Base-by-base conservation (phyloP, 306 rosid genomes). In the Mimosa pudica region DNA sequence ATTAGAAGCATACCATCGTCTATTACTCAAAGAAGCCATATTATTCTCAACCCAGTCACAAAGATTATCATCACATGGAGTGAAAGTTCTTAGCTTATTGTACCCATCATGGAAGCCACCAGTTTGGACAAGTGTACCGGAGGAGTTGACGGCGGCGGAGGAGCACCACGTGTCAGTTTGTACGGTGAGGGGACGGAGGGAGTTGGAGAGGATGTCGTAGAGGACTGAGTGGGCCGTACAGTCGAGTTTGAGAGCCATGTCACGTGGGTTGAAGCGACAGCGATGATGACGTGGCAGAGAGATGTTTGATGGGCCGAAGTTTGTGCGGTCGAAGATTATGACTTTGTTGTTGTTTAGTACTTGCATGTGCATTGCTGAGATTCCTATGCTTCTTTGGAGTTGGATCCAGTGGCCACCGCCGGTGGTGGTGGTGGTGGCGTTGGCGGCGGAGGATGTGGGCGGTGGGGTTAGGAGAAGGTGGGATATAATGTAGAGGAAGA, bases 311-410 rank as follows among this genome's bases (percentile, higher is more conserved):
- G 89, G 93, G 3, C 97, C 98, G 79, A 92, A 88, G 67, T 93
- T 92, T 2, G 94, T 84, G 1, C 98, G 85, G 79, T 93, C 93
- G 73, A 91, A 91, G 64, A 91, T 86, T 38, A 93, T 17, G 8
- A 93, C 95, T 60, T 85, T 86, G 82, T 89, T 85, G 88, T 89
- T 90, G 8, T 10, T 52, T 81, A 93, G 84, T 1, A 93, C 87
- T 35, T 91, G 98, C 97, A 93, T 93, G 95, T 93, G 98, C 95
- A 93, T 91, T 85, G 98, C 98, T 0, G 97, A 90, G 77, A 93
- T 82, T 48, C 98, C 98, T 11, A 92, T 85, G 88, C 86, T 85
- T 2, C 52, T 32, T 12, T 84, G 87, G 16, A 93, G 80, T 17
- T 89, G 82, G n/a, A 61, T 20, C 98, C 98, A 93, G 44, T 78